phyloP scores from a whole-genome alignment of 192 early-diverging fungal genomes.

The Cladochytrium replicatum region DNA sequence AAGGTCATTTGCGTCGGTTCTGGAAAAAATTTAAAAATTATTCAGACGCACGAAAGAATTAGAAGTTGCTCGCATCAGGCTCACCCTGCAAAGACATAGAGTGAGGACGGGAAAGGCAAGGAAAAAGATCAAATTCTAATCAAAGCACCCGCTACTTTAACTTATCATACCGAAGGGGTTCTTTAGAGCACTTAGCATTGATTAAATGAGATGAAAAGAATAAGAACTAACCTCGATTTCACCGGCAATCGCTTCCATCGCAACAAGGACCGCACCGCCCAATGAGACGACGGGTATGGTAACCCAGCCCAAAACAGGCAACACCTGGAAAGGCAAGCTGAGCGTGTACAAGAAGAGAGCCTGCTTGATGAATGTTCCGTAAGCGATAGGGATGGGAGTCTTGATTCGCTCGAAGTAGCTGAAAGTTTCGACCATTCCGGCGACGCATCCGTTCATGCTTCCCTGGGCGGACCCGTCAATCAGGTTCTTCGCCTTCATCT shows the following conservation, averaged over 20 bases:
- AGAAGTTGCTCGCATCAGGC: too few relatives aligned
- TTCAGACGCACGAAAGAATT: too few relatives aligned
- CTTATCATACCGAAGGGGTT: too few relatives aligned
- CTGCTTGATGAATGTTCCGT: constrained; percentile 37
- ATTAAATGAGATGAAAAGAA: too few relatives aligned
- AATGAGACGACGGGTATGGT: constrained; percentile 52
- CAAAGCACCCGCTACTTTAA: too few relatives aligned
- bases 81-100: too few relatives aligned
- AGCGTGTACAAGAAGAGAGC: constrained; percentile 40
- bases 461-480: constrained; percentile 2
- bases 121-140: too few relatives aligned
- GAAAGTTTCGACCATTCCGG: constrained; percentile 45
- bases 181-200: too few relatives aligned
- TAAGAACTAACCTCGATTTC: constrained; percentile 87
- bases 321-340: constrained; percentile 58
- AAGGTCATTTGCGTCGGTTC: too few relatives aligned
- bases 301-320: constrained; percentile 24
- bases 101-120: too few relatives aligned
- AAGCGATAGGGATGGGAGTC: constrained; percentile 69
- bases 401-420: constrained; percentile 65
- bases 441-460: constrained; percentile 41
- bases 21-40: too few relatives aligned
- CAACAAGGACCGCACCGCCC: constrained; percentile 52
- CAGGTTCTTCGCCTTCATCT: not conserved
- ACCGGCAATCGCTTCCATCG: constrained; percentile 61